Percentiles rank a stretch among this genome's conserved stretches.
Evolutionary conservation across 78 protist genomes (phyloP).

Genomic region (Dictyostelium firmibasis): DNA sequence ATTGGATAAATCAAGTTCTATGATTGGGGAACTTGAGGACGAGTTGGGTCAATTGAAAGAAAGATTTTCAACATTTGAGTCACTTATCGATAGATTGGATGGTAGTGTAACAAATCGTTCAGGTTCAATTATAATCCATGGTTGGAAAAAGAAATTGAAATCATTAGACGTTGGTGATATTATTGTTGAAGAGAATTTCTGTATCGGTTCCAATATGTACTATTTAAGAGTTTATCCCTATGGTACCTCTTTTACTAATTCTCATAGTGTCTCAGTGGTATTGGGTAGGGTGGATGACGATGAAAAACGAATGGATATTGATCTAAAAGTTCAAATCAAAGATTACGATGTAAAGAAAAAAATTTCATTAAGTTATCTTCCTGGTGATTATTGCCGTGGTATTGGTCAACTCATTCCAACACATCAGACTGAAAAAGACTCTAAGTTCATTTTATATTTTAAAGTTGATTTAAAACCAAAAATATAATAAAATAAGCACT

Average conservation of each 20-base stretch:
- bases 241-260: neutral
- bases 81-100: neutral
- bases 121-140: neutral
- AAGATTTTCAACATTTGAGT: neutral
- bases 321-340: neutral
- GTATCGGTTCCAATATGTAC: neutral
- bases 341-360: neutral
- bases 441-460: no score
- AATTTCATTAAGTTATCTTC: neutral
- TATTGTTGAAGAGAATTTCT: neutral
- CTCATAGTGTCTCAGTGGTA: neutral
- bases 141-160: neutral
- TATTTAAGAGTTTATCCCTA: neutral
- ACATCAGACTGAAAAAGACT: neutral
- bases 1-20: neutral
- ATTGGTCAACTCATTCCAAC: neutral
- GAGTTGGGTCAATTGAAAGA: neutral
- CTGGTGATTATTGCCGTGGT: neutral
- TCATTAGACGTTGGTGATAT: neutral
- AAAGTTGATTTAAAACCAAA: neutral
- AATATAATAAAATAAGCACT: no score
- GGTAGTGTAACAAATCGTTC: neutral
- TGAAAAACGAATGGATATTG: neutral
- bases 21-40: neutral
- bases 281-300: neutral